Evolutionary conservation across 768 basidiomycete genomes (phyloP).

Genomic region (Holtermannia corniformis): DNA sequence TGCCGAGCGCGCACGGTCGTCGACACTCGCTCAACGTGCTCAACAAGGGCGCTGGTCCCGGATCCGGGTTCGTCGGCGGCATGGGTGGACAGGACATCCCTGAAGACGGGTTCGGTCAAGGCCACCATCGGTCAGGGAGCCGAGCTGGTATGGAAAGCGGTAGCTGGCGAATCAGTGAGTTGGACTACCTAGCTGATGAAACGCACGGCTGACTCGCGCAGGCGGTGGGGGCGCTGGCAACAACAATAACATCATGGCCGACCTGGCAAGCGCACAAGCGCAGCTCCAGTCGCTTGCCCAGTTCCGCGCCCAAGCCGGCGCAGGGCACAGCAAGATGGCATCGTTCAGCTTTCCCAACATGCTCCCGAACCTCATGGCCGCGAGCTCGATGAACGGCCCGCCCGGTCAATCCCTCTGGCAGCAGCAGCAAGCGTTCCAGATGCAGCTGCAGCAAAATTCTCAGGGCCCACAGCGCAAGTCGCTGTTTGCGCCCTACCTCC

Average conservation of each 20-base stretch:
- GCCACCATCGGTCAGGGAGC: constrained; percentile 35
- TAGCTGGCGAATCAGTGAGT: constrained; percentile 83
- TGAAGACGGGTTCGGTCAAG: constrained; percentile 26
- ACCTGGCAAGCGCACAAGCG: constrained; percentile 92
- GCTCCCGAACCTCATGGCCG: constrained; percentile 94
- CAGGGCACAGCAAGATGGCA: constrained; percentile 92
- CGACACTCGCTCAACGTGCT: constrained; percentile 37
- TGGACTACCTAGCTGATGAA: not conserved
- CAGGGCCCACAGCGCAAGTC: constrained; percentile 90
- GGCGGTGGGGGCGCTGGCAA: constrained; percentile 13
- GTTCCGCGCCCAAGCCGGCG: constrained; percentile 74
- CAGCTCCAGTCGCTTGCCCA: constrained; percentile 93
- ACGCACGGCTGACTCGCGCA: not conserved
- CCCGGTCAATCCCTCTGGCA: constrained; percentile 68
- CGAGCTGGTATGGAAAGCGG: constrained; percentile 33
- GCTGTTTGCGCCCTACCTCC: constrained; percentile 94
- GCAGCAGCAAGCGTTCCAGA: constrained; percentile 87
- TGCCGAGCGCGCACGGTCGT: constrained; percentile 23
- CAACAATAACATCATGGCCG: constrained; percentile 44
- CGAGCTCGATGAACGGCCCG: constrained; percentile 76
- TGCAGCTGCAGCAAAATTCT: constrained; percentile 80
- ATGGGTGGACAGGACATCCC: constrained; percentile 40
- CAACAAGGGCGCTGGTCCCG: constrained; percentile 41
- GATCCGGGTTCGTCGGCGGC: constrained; percentile 62
- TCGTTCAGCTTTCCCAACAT: constrained; percentile 98